Evolutionary conservation across 2,329 filamentous ascomycete genomes (phyloP), one percentile per base, ranked within the genome.

Genomic region (Xylaria sp.): DNA sequence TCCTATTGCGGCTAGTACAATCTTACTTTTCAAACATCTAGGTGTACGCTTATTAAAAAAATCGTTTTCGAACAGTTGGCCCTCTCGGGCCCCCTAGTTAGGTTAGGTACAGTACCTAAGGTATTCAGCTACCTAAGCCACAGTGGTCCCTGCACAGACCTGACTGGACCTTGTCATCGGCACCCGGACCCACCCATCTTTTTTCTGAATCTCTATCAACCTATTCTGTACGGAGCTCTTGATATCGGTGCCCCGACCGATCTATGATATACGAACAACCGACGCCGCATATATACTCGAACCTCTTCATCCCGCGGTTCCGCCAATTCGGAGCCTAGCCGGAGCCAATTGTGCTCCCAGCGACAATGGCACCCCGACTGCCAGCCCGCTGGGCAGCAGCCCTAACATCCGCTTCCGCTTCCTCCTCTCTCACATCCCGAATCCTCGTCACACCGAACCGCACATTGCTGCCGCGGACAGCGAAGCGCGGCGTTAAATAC

Each of bases 401-500:
- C 78, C 79, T 78, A 69, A 76, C 72, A 55, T 69, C 69, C 34
- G 51, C 65, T 66, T 50, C 65, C 68, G 71, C 78, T 68, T 67
- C 73, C 77, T 75, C 70, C 66, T 9, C 50, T 17, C 67, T 69
- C 69, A 69, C 72, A 64, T 73, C 74, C 64, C 74, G 75, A 63
- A 36, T 78, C 73, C 80, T 80, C 71, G 51, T 76, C 72, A 74
- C 74, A 72, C 72, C 72, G 54, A 76, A 71, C 67, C 78, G 81
- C 69, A 78, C 81, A 62, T 79, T 85, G 69, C 81, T 86, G 73
- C 82, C 84, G 57, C 81, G 80, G 62, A 83, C 81, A 39, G 75
- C 82, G 66, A 78, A 76, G 69, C 85, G 85, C 76, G 82, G 84
- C 76, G 83, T 88, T 75, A 85, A 87, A 70, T 85, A 87, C 76